Conservation (phyloP, 345 rosid genomes). For the Eucalyptus pauciflora region DNA sequence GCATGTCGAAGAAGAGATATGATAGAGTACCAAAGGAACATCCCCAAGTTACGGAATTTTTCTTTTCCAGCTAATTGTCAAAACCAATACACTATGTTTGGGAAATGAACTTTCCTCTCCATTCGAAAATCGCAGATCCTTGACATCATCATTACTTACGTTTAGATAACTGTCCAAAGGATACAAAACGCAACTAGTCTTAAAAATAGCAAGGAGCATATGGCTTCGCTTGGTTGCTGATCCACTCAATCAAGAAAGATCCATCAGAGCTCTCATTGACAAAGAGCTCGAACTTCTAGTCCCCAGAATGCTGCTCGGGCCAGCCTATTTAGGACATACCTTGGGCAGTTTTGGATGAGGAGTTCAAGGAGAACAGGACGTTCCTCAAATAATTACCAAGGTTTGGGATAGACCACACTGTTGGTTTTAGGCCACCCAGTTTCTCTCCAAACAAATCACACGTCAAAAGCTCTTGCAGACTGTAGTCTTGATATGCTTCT, state of each 20-base stretch:
- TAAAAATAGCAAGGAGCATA: background rate
- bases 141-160: background rate
- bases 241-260: background rate
- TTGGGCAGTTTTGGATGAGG: background rate
- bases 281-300: background rate
- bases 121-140: background rate
- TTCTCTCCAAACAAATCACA: background rate
- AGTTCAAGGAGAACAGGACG: background rate
- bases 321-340: background rate
- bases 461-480: background rate
- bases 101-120: background rate
- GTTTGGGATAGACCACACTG: background rate
- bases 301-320: background rate
- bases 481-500: background rate
- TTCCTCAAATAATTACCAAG: background rate
- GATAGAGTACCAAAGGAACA: background rate
- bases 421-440: background rate
- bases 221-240: background rate
- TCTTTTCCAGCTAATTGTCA: background rate
- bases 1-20: background rate
- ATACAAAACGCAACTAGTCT: background rate
- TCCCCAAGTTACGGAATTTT: background rate
- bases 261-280: background rate
- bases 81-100: background rate
- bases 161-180: background rate